Percentiles rank a stretch among this genome's conserved stretches.
Conservation (phyloP, 805 yeast species). For the Yarrowia alimentaria region DNA sequence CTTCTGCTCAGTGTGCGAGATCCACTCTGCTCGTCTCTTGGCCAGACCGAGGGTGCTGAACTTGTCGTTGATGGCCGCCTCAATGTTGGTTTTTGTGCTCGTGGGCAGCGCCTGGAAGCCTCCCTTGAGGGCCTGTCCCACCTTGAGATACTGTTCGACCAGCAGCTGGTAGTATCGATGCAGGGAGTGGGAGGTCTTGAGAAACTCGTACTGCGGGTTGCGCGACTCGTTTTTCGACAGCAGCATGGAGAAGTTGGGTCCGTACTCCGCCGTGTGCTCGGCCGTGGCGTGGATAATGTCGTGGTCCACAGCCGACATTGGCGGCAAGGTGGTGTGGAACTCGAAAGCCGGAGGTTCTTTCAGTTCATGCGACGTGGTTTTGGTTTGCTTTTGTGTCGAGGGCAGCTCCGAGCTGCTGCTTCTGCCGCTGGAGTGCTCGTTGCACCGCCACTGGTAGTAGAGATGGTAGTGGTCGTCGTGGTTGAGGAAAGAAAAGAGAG, state of each 20-base stretch:
- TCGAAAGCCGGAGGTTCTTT: conserved; percentile 37
- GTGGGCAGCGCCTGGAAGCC: conserved; percentile 28
- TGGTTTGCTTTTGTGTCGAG: not conserved
- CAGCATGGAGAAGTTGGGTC: conserved; percentile 45
- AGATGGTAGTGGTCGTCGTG: conserved; percentile 53
- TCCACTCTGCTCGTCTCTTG: conserved; percentile 56
- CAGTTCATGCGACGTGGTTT: conserved; percentile 25
- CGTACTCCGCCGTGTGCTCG: conserved; percentile 60
- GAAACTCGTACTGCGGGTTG: conserved; percentile 65
- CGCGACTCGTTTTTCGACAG: conserved; percentile 40
- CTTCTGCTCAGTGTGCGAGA: conserved; percentile 42
- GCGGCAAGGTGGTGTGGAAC: conserved; percentile 40
- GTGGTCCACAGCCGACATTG: conserved; percentile 60
- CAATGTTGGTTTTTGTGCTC: conserved; percentile 32
- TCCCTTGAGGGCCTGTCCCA: conserved; percentile 37
- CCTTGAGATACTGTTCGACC: conserved; percentile 54
- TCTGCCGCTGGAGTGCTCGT: conserved; percentile 34
- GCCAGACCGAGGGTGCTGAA: conserved; percentile 48
- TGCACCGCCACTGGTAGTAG: conserved; percentile 55
- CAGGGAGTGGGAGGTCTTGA: conserved; percentile 59
- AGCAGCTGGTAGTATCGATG: conserved; percentile 50
- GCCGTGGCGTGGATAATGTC: conserved; percentile 74
- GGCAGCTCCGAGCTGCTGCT: not conserved
- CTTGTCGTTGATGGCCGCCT: conserved; percentile 38
- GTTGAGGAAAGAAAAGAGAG: conserved; percentile 63